Base-by-base conservation (phyloP, 495 filamentous ascomycete species). In the Podospora tetraspora region DNA sequence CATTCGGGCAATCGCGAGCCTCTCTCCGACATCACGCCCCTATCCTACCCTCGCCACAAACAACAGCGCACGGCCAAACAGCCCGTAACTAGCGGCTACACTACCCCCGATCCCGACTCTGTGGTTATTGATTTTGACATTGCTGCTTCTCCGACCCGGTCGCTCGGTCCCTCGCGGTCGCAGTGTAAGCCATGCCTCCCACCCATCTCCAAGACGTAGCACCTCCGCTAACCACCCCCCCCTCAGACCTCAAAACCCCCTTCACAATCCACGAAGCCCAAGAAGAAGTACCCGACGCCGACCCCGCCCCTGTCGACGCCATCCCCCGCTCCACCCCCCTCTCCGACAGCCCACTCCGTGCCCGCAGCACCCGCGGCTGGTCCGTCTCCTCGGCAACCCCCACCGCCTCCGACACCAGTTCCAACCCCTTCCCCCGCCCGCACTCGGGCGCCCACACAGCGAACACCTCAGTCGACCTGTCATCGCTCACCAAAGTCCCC, bases 331-430 rank as follows among this genome's bases (percentile, higher is more conserved):
- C 43, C 43, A 52, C 4, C 43, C 43, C 3, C 32, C 12, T 34
- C 32, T n/a, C 43, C 24, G 76, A 75, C 4, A 29, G 73, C 12
- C 74, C 74, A 5, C 65, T 74, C n/a, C 73, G 70, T 25, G 75
- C 72, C 23, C 78, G 78, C 65, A 79, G 75, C 64, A 62, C 75
- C 32, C 79, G 79, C 22, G 76, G 74, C 11, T 80, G 73, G 74
- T 83, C 81, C 16, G 67, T 78, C 12, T 81, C 79, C 2, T 83
- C 80, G 1, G 75, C 80, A 12, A 81, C 80, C 1, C 75, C 71
- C 30, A 76, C 74, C 25, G 64, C 73, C 24, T 80, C 79, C 27
- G 79, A 76, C 37, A 58, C 71, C 58, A 81, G 78, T 68, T 80
- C 79, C 34, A 79, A 80, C 57, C 71, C 74, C 13, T 80, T 80